Base-by-base conservation (phyloP, 129 eudicot species). In the Glebionis coronaria region DNA sequence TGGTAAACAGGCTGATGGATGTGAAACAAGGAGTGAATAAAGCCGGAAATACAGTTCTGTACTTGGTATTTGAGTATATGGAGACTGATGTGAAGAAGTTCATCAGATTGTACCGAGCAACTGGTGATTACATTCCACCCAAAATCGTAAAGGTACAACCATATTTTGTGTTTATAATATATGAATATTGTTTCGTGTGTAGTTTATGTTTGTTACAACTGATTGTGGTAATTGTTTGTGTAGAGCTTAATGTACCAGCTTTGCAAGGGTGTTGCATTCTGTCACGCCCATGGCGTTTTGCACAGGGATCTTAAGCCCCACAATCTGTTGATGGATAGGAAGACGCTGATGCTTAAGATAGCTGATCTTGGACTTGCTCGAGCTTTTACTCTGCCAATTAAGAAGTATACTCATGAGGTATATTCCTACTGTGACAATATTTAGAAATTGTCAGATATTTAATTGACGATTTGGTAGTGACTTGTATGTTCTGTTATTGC, bases 331-430 rank as follows among this genome's bases (percentile, higher is more conserved):
- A 86, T 93, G 99, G 95, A 93, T 49, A 83, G 82, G 53, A 86
- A 82, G 77, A 82, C 93, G 1, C 55, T 78, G 79, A 74, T 64
- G 83, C 90, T 93, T 9, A 93, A 89, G 71, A 84, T 86, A 53
- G 93, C 97, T 4, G 99, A 93, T 75, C 97, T 93, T 81, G 97
- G 99, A 53, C 78, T 93, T 45, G 95, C 95, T 18, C 62, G 97
- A 71, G 86, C 97, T 40, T 84, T 79, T 72, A 86, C 94, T 35
- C 69, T 89, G 23, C 99, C 99, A 3, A 81, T 89, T 7, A 93
- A 93, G 85, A 85, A 93, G 82, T 86, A 86, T 20, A 93, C 95
- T 68, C 99, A 93, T 65, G 99, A 89, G 95, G 98, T 93, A 70
- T 73, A 0, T 11, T 23, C 63, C 49, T 50, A 25, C 16, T 11